phyloP scores from a whole-genome alignment of 306 rosid species.

The Prunus kanzakura region DNA sequence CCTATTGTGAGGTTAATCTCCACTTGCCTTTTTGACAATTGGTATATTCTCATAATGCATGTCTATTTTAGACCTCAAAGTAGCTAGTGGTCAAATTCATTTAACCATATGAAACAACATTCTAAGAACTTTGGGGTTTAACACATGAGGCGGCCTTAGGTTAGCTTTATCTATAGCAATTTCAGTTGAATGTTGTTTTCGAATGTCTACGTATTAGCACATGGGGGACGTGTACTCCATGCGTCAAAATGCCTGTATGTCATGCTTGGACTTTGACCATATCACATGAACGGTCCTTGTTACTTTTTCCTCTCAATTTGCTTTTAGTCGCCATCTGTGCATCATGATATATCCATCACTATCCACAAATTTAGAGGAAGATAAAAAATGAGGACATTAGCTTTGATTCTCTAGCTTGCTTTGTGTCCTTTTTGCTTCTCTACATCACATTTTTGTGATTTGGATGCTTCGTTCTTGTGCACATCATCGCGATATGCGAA shows the following conservation, averaged over 20 bases:
- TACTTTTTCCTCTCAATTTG: not conserved
- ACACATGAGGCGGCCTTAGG: not conserved
- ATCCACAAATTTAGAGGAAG: not conserved
- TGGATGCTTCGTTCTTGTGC: too few relatives aligned
- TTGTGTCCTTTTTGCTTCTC: not conserved
- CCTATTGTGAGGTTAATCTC: too few relatives aligned
- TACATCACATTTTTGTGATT: too few relatives aligned
- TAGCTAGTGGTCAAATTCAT: too few relatives aligned
- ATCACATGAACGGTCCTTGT: not conserved
- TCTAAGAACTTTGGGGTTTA: not conserved
- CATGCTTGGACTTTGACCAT: not conserved
- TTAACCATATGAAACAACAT: not conserved
- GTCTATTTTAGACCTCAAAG: too few relatives aligned
- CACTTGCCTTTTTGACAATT: too few relatives aligned
- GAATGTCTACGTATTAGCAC: not conserved
- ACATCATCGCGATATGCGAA: too few relatives aligned
- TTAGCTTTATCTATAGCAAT: not conserved
- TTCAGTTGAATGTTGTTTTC: slow-evolving; percentile 11
- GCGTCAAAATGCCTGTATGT: not conserved
- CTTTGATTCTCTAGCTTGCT: not conserved
- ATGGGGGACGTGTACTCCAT: not conserved
- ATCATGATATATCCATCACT: not conserved
- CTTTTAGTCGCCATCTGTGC: not conserved
- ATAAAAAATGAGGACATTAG: not conserved
- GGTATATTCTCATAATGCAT: too few relatives aligned